Conservation (phyloP, 257 asterid species). For the Solanum chilense region DNA sequence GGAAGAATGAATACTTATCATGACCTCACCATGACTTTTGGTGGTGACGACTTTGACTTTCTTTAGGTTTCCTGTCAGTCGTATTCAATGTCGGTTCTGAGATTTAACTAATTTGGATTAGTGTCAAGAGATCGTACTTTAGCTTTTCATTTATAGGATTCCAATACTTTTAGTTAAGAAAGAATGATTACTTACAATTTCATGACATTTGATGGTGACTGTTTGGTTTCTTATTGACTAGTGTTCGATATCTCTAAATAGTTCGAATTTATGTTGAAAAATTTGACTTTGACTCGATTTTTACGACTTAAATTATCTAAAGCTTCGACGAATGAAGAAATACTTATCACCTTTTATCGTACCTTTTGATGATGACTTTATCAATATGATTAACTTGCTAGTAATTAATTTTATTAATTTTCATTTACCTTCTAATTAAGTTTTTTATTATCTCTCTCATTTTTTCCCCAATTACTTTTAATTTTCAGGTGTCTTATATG, state of each 20-base stretch:
- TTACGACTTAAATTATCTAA: neutral
- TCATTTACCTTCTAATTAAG: neutral
- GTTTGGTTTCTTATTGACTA: neutral
- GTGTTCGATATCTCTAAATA: neutral
- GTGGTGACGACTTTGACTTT: neutral
- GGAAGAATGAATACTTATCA: neutral
- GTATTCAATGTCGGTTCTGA: neutral
- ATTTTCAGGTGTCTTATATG: constrained; percentile 34
- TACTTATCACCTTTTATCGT: neutral
- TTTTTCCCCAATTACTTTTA: neutral
- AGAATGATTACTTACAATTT: neutral
- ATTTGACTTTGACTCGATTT: rapidly evolving
- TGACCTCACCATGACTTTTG: neutral
- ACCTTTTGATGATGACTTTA: neutral
- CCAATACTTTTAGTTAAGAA: neutral
- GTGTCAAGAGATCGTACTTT: neutral
- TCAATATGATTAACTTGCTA: neutral
- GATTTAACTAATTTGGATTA: neutral
- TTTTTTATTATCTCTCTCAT: neutral
- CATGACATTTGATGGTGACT: neutral
- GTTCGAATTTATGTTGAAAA: neutral
- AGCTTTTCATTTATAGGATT: neutral
- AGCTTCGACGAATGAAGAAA: neutral
- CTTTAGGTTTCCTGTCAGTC: neutral
- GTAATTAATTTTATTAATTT: neutral